phyloP scores from a whole-genome alignment of 164 flowering plant species.

The Umbilicus rupestris region DNA sequence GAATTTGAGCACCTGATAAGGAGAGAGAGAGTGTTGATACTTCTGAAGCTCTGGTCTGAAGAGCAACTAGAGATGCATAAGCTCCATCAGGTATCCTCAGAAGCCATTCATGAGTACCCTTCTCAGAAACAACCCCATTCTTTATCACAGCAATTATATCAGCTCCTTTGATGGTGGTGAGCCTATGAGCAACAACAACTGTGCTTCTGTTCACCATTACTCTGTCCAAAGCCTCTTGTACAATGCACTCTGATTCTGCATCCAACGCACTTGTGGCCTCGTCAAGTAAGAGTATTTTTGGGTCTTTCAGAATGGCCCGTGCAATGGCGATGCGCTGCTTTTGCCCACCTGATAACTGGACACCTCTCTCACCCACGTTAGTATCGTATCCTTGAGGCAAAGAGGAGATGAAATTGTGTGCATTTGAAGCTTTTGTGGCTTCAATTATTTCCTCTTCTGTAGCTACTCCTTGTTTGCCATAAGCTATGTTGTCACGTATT shows the following conservation, averaged over 20 bases:
- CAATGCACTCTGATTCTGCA: slow-evolving; percentile 62
- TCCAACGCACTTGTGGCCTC: slow-evolving; percentile 78
- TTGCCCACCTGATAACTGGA: slow-evolving; percentile 70
- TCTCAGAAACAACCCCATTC: slow-evolving; percentile 61
- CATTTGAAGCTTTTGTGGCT: slow-evolving; percentile 58
- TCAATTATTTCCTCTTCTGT: slow-evolving; percentile 53
- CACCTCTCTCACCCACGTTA: slow-evolving; percentile 58
- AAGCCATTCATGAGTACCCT: slow-evolving; percentile 57
- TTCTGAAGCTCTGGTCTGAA: slow-evolving; percentile 28
- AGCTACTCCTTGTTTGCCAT: slow-evolving; percentile 40
- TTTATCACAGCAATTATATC: slow-evolving; percentile 62
- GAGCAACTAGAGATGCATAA: slow-evolving; percentile 63
- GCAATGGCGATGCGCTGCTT: slow-evolving; percentile 75
- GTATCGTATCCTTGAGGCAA: slow-evolving; percentile 67
- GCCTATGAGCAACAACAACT: slow-evolving; percentile 65
- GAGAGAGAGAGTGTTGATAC: too few species aligned
- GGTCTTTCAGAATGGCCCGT: slow-evolving; percentile 56
- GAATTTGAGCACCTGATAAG: too few species aligned
- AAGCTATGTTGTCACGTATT: slow-evolving; percentile 61
- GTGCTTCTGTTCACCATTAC: slow-evolving; percentile 63
- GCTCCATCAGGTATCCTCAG: slow-evolving; percentile 46
- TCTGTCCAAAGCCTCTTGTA: slow-evolving; percentile 57
- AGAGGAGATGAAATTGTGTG: slow-evolving; percentile 58
- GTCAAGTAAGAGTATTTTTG: slow-evolving; percentile 54
- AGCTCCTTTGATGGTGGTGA: slow-evolving; percentile 53